Conservation (phyloP, 2,329 filamentous ascomycete genomes). For the Cercospora nicotianae region DNA sequence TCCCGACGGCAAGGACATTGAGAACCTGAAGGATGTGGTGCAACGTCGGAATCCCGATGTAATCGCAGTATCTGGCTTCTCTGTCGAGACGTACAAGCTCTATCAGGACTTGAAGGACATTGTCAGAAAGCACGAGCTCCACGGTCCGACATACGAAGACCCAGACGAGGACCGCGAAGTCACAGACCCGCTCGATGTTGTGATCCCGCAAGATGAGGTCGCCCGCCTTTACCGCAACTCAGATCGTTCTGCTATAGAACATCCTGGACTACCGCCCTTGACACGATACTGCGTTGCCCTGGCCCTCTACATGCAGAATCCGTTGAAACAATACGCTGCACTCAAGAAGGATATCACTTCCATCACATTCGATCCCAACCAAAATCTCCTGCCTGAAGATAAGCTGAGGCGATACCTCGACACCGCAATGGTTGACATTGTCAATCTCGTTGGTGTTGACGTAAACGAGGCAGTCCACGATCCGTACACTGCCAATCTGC, state of each 20-base stretch:
- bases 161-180: conserved; percentile 74
- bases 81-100: conserved; percentile 80
- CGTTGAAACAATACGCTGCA: conserved; percentile 93
- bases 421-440: conserved; percentile 97
- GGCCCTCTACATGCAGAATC: conserved; percentile 90
- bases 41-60: conserved; percentile 83
- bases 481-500: conserved; percentile 76
- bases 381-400: conserved; percentile 83
- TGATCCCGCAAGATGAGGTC: conserved; percentile 94
- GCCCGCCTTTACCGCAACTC: conserved; percentile 95
- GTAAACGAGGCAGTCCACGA: conserved; percentile 88
- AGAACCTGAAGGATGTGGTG: conserved; percentile 75
- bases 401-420: conserved; percentile 85
- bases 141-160: conserved; percentile 79
- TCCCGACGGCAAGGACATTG: conserved; percentile 63
- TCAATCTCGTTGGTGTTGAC: conserved; percentile 93
- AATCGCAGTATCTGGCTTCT: conserved; percentile 83
- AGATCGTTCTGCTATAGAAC: conserved; percentile 72
- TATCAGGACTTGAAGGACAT: conserved; percentile 78
- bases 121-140: conserved; percentile 73
- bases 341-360: conserved; percentile 85
- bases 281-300: conserved; percentile 87
- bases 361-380: conserved; percentile 83
- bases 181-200: conserved; percentile 78
- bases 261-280: conserved; percentile 75